Evolutionary conservation across 2,329 filamentous ascomycete species (phyloP), one percentile per base, ranked within the genome.

Genomic region (Trichoderma koningiopsis): DNA sequence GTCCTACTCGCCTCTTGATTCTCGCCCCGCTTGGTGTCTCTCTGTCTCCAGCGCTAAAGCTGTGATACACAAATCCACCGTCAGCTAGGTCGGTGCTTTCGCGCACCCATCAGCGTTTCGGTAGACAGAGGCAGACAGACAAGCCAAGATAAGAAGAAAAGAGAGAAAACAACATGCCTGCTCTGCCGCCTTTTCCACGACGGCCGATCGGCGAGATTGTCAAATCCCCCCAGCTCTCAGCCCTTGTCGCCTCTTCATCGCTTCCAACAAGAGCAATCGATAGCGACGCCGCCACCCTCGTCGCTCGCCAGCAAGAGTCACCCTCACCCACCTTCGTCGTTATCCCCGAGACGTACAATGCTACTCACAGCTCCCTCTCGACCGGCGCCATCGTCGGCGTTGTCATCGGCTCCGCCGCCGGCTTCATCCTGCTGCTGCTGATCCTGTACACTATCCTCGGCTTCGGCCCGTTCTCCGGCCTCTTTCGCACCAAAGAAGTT

Each of bases 351-450:
- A 73, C 75, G 8, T 83, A 83, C 75, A 77, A 75, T 71, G 71
- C 70, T 24, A 72, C 76, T 27, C 59, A 78, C 61, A 81, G 71
- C 76, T 86, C 75, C 72, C 83, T 77, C 74, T 75, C 74, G 22
- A 85, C 83, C 0, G 83, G 80, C 70, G 77, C 79, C 61, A 76
- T 85, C 16, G 83, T 77, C 11, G 83, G 78, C 72, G 83, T 84
- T 69, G 81, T 83, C 5, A 77, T 85, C 62, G 83, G 82, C 71
- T 79, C 81, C 53, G 79, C 84, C 59, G 81, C 78, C 33, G 87
- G 82, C 64, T 85, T 88, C 75, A 75, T 88, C 37, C 78, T 89
- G 40, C 71, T 88, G 14, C 77, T 88, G 35, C 84, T 84, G 76
- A 74, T 88, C 14, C 72, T 88, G 68, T 87, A 86, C 75, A 80